Evolutionary conservation across 225 moss, liverwort and hornwort genomes (phyloP), one percentile per base, ranked within the genome.

Genomic region (Pseudisothecium myosuroides): DNA sequence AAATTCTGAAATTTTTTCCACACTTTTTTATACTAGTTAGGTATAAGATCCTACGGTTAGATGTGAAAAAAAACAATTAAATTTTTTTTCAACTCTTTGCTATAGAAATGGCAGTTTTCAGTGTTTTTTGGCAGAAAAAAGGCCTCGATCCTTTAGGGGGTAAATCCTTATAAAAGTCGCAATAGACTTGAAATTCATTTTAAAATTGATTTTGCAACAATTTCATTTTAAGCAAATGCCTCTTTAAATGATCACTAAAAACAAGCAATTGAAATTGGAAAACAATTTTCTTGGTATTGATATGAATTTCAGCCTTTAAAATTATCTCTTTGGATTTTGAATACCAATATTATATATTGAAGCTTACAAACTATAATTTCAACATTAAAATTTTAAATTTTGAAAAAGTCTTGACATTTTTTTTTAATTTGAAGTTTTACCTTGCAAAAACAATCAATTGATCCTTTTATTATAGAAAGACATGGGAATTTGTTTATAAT

Each of bases 401-500:
- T 47, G 6, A 47, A 45, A 29, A 28, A 28, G 17, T 0, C 10
- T 10, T 73, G 47, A 17, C 0, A 28, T 27, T 14, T 41, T 7
- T 17, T 47, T 43, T 29, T 6, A 6, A 74, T 74, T 47, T 47
- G 17, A 74, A 73, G 10, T 45, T 73, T 29, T 45, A 3, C 17
- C 29, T 0, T 73, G 0, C 0, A 0, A 27, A 9, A 0, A 43
- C 16, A 72, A 72, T 5, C 20, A 43, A 27, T 72, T 27, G 9
- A 16, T 72, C 27, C 14, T 37, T 14, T 69, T 69, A 8, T 18
- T 14, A 39, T 13, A 13, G 9, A 45, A 28, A 45, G 45, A 10
- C 29, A 73, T 45, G 6, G 3, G 45, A 45, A 29, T 28, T 45
- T 73, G 9, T 5, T 27, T 71, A 41, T 28, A 73, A 29, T 45